A percentile compares a stretch with the other conserved stretches of the same genome.
phyloP scores from a whole-genome alignment of 352 stramenopile genomes.

The Pelagophyceae sp. region DNA sequence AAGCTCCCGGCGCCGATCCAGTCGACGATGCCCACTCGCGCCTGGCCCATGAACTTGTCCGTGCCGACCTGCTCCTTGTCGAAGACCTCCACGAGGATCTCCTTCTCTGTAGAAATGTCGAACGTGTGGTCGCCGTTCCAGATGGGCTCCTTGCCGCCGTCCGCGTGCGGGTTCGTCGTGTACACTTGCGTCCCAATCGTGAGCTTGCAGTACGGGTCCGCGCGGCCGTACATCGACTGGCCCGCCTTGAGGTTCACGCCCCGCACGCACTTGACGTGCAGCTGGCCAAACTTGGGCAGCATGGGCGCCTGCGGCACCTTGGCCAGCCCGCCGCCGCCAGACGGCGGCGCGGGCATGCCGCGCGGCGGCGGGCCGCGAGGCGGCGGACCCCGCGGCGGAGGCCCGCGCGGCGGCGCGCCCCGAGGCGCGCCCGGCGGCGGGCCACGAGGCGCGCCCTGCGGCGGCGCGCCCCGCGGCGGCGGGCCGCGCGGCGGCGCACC shows the following conservation, averaged over 20 bases:
- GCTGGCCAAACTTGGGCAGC: conserved; percentile 74
- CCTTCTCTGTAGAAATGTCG: conserved; percentile 84
- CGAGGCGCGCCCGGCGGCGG: conserved; percentile 37
- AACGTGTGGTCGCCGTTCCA: conserved; percentile 88
- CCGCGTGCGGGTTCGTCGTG: conserved; percentile 58
- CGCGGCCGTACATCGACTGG: conserved; percentile 78
- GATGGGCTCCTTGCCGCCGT: conserved; percentile 79
- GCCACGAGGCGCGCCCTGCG: conserved; percentile 35
- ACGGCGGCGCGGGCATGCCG: conserved; percentile 36
- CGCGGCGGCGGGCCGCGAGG: conserved; percentile 43
- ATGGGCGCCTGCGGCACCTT: conserved; percentile 33
- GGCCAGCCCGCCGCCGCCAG: conserved; percentile 29
- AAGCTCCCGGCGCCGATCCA: conserved; percentile 84
- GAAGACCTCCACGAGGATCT: conserved; percentile 76
- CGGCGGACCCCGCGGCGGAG: conserved; percentile 26
- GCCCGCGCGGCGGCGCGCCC: conserved; percentile 27
- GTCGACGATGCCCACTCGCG: conserved; percentile 75
- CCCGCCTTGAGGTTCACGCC: conserved; percentile 78
- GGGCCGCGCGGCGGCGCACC: conserved; percentile 40
- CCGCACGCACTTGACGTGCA: conserved; percentile 75
- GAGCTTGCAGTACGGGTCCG: conserved; percentile 81
- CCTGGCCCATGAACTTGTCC: conserved; percentile 81
- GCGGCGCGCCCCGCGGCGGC: conserved; percentile 37
- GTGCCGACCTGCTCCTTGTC: conserved; percentile 76
- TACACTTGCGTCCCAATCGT: conserved; percentile 68